These are phyloP conservation scores for Entonaema liquescens DNA, from an alignment of 495 filamentous ascomycete genomes.

Conservation along the genomic window DNA sequence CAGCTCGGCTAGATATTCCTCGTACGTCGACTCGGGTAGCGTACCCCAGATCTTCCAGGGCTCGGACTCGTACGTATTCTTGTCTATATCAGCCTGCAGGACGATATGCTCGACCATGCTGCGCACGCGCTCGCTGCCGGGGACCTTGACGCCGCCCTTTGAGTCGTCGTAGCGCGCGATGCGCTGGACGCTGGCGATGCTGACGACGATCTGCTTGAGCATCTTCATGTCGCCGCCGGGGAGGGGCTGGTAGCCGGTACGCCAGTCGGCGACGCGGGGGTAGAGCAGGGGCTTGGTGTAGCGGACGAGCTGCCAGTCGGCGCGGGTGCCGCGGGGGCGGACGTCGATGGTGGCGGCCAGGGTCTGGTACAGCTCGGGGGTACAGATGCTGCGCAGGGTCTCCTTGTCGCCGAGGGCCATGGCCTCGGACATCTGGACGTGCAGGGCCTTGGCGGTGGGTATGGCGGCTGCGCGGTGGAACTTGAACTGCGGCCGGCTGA, in stretches of 20 bases:
- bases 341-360: constrained; percentile 64
- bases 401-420: constrained; percentile 71
- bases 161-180: constrained; percentile 53
- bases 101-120: constrained; percentile 82
- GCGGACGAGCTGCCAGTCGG: constrained; percentile 73
- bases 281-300: constrained; percentile 58
- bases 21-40: constrained; percentile 64
- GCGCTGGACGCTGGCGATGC: constrained; percentile 73
- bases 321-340: constrained; percentile 57
- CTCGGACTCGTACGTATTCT: constrained; percentile 58
- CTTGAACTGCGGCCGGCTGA: constrained; percentile 47
- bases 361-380: constrained; percentile 63
- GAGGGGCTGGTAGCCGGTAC: constrained; percentile 60
- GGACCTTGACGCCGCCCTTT: constrained; percentile 44
- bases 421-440: constrained; percentile 74
- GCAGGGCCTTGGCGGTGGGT: constrained; percentile 65
- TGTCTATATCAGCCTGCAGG: constrained; percentile 67
- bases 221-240: constrained; percentile 42
- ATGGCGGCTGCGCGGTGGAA: constrained; percentile 53
- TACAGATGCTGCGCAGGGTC: constrained; percentile 66
- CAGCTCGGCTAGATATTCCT: constrained; percentile 51
- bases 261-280: constrained; percentile 69
- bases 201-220: constrained; percentile 76
- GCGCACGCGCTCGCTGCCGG: constrained; percentile 64
- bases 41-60: constrained; percentile 84